A percentile compares a stretch with the other conserved stretches of the same genome.
Conservation (phyloP, 2,329 filamentous ascomycete species). For the Penicillium verrucosum region DNA sequence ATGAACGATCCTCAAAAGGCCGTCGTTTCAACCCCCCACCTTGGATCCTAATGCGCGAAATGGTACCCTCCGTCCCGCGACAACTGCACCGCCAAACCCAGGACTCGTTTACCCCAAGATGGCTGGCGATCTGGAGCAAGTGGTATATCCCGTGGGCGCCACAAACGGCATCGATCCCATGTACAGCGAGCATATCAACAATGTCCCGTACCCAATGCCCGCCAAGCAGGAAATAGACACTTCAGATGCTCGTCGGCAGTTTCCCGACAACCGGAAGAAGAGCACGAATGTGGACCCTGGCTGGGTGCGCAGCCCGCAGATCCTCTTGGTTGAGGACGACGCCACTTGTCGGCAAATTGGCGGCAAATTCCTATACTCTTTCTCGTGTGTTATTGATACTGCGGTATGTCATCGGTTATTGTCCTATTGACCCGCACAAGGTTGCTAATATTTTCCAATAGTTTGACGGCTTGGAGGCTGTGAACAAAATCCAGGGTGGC, state of each 20-base stretch:
- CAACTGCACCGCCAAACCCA: constrained; percentile 48
- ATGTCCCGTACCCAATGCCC: constrained; percentile 81
- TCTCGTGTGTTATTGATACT: constrained; percentile 61
- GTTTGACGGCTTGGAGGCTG: constrained; percentile 85
- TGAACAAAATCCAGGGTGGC: constrained; percentile 72
- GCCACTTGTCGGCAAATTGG: constrained; percentile 65
- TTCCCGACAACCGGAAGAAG: constrained; percentile 57
- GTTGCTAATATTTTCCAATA: constrained; percentile 36
- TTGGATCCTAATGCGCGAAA: constrained; percentile 51
- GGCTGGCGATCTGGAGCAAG: constrained; percentile 60
- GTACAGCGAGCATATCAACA: constrained; percentile 89
- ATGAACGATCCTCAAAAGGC: constrained; percentile 59
- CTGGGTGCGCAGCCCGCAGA: constrained; percentile 68
- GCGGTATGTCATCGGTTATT: constrained; percentile 50
- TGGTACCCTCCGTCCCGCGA: constrained; percentile 42
- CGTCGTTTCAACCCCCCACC: constrained; percentile 55
- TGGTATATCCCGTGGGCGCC: constrained; percentile 88
- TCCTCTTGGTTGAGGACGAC: constrained; percentile 85
- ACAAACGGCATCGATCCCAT: constrained; percentile 93
- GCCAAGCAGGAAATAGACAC: constrained; percentile 57
- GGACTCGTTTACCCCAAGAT: constrained; percentile 51
- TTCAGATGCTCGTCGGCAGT: constrained; percentile 46
- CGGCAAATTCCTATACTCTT: constrained; percentile 64
- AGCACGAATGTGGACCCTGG: constrained; percentile 60
- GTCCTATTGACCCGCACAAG: not conserved